Percentiles rank a stretch among this genome's conserved stretches.
Evolutionary conservation across 176 grass and related monocot genomes (phyloP).

Genomic region (Eragrostis curvula): DNA sequence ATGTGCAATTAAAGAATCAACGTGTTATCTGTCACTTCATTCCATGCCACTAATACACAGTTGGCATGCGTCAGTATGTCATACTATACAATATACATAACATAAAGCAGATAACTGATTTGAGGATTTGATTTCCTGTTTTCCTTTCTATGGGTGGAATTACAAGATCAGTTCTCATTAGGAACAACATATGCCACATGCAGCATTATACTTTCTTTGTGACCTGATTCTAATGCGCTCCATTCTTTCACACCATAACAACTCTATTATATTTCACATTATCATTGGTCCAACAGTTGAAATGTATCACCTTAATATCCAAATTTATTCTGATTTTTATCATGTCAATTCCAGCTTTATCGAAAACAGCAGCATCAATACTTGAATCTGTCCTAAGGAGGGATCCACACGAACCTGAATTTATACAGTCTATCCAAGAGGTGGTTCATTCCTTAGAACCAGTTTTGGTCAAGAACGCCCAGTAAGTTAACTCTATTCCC

Average conservation of each 20-base stretch:
- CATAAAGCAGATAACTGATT: conserved; percentile 17
- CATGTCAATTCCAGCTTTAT: conserved; percentile 74
- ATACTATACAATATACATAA: conserved; percentile 21
- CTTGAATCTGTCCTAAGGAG: conserved; percentile 89
- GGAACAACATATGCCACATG: neutral
- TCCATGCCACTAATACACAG: neutral
- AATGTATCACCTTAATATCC: conserved; percentile 38
- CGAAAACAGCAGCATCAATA: conserved; percentile 89
- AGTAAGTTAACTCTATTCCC: conserved; percentile 50
- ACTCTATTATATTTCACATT: neutral
- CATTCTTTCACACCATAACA: conserved; percentile 29
- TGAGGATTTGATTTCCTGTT: conserved; percentile 10
- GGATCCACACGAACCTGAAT: conserved; percentile 95
- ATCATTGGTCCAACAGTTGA: conserved; percentile 13
- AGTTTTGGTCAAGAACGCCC: conserved; percentile 86
- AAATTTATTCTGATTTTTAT: conserved; percentile 35
- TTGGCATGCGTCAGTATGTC: conserved; percentile 14
- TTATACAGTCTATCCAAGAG: conserved; percentile 91
- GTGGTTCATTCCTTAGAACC: conserved; percentile 97
- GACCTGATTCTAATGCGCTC: neutral
- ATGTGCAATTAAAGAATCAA: neutral
- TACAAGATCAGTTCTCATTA: conserved; percentile 5
- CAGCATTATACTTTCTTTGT: neutral
- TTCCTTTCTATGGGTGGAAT: neutral
- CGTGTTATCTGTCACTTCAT: conserved; percentile 18